phyloP scores from a whole-genome alignment of 1,284 basidiomycete genomes.

The Marasmius oreades region DNA sequence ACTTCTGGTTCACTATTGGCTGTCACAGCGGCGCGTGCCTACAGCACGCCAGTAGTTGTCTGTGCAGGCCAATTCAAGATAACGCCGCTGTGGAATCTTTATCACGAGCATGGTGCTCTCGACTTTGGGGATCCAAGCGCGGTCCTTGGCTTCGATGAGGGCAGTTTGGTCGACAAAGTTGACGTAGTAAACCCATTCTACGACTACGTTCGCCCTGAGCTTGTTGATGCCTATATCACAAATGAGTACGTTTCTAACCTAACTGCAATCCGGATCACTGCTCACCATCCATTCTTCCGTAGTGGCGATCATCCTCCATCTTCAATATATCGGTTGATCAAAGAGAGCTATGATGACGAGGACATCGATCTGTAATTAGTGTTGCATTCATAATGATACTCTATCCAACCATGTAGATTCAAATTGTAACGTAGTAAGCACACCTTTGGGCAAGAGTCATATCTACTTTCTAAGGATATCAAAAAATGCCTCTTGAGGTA shows the following conservation, averaged over 20 bases:
- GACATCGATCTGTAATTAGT: slow-evolving; percentile 64
- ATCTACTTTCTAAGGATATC: slow-evolving; percentile 51
- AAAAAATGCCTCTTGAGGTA: slow-evolving; percentile 91
- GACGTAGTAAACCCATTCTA: slow-evolving; percentile 92
- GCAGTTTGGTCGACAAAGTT: slow-evolving; percentile 74
- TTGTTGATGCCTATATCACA: slow-evolving; percentile 93
- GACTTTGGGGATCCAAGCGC: slow-evolving; percentile 86
- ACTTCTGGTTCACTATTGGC: slow-evolving; percentile 83
- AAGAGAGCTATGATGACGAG: slow-evolving; percentile 91
- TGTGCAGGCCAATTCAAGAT: slow-evolving; percentile 96
- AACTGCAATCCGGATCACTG: slow-evolving; percentile 1
- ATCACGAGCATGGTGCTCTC: slow-evolving; percentile 82
- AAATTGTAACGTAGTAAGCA: slow-evolving; percentile 13
- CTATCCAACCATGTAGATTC: slow-evolving; percentile 11
- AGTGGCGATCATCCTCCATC: slow-evolving; percentile 92
- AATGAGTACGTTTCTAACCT: slow-evolving; percentile 74
- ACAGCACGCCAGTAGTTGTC: slow-evolving; percentile 92
- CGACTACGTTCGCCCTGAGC: slow-evolving; percentile 90
- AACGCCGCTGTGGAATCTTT: slow-evolving; percentile 91
- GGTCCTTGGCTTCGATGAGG: slow-evolving; percentile 81
- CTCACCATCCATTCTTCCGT: slow-evolving; percentile 12
- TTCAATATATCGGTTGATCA: slow-evolving; percentile 86
- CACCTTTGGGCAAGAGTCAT: not conserved
- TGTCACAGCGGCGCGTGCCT: slow-evolving; percentile 86
- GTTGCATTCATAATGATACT: slow-evolving; percentile 1